Percentiles rank a stretch among this genome's conserved stretches.
Evolutionary conservation across 441 rosid species (phyloP).

Genomic region (Francoa sonchifolia): DNA sequence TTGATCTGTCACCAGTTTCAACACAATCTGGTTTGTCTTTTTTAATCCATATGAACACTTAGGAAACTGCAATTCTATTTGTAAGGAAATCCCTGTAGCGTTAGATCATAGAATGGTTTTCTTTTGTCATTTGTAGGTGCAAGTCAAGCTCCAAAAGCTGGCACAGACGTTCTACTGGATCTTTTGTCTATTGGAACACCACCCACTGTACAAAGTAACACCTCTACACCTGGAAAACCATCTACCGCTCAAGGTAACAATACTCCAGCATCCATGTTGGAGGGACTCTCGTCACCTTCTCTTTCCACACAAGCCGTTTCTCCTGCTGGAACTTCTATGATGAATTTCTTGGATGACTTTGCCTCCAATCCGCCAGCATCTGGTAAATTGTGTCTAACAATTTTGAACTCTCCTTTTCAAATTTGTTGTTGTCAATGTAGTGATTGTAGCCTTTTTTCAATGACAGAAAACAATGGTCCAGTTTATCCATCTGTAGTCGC

Average conservation of each 20-base stretch:
- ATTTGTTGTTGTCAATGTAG: constrained; percentile 1
- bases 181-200: constrained; percentile 74
- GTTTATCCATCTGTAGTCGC: constrained; percentile 67
- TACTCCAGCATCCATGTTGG: constrained; percentile 25
- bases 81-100: not conserved
- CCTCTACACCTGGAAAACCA: constrained; percentile 44
- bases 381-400: constrained; percentile 30
- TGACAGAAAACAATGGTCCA: constrained; percentile 69
- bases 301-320: constrained; percentile 25
- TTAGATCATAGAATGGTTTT: no score
- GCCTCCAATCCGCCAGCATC: constrained; percentile 38
- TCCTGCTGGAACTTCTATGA: constrained; percentile 35
- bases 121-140: constrained; percentile 36
- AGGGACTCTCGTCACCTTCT: constrained; percentile 36
- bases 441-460: constrained; percentile 13
- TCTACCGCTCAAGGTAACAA: constrained; percentile 33
- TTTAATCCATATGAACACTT: constrained; percentile 1
- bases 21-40: constrained; percentile 50
- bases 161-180: constrained; percentile 75
- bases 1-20: constrained; percentile 47
- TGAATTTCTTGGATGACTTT: constrained; percentile 87
- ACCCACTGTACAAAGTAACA: constrained; percentile 38
- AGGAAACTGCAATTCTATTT: constrained; percentile 4
- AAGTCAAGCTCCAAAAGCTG: constrained; percentile 54
- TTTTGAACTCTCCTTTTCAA: constrained; percentile 9